Base-by-base conservation (phyloP, 129 eudicot genomes). In the Lonicera japonica region DNA sequence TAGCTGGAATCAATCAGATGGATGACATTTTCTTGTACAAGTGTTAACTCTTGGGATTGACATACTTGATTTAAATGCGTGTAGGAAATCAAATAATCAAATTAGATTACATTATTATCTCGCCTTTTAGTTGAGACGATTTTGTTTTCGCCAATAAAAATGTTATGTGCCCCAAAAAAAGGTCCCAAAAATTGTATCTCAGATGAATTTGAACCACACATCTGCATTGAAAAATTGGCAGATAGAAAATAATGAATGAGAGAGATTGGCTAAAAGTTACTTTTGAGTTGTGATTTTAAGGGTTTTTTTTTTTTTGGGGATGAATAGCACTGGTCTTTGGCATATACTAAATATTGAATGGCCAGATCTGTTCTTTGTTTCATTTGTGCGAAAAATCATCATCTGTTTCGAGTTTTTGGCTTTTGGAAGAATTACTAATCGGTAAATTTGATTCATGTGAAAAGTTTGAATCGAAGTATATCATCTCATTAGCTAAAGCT, bases 11-110 rank as follows among this genome's bases (percentile, higher is more conserved):
- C 52, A 77, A 80, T 78, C 77, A 74, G 64, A 74, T 77, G 72
- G 86, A 83, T 78, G 95, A 87, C 84, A 75, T 78, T 70, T 87
- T 80, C 85, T 59, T 87, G 95, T 86, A 85, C 78, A 59, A 74
- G 74, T 73, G 59, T 29, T 80, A 56, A 77, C 81, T 63, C 75
- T 76, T 83, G 73, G 75, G 25, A 70, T 70, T 76, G 67, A 53
- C 66, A 58, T 76, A 56, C 71, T 61, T 77, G 51, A 54, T 80
- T 68, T 76, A 54, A 29, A 73, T 68, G 70, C 64, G 21, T 70
- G 69, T 69, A 55, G 61, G 74, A 68, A 69, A 63, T 53, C 63
- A 78, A 68, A 53, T 34, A n/a, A n/a, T n/a, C n/a, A n/a, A n/a
- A 66, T 76, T 75, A 68, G n/a, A 67, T 56, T 34, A 72, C 50